phyloP scores from a whole-genome alignment of 176 grass and related monocot genomes.

The Puccinellia tenuiflora region DNA sequence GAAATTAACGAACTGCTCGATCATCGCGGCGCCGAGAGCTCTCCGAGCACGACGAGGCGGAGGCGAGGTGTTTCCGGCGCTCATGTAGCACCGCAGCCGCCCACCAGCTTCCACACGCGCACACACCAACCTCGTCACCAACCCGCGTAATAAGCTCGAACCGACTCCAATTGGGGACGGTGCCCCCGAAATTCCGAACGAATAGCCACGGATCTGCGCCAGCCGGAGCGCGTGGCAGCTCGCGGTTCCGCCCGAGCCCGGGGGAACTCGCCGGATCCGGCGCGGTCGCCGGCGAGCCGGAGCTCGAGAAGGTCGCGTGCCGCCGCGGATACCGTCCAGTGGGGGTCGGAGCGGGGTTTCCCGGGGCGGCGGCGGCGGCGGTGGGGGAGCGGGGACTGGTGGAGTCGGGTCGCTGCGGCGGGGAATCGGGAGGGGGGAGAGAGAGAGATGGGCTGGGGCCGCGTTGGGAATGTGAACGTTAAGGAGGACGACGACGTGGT shows the following conservation, averaged over 20 bases:
- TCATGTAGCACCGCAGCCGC: constrained; percentile 25
- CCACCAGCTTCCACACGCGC: background rate
- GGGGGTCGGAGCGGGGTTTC: background rate
- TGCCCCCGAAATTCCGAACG: background rate
- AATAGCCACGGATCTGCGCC: constrained; percentile 30
- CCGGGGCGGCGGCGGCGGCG: background rate
- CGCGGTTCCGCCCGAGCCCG: background rate
- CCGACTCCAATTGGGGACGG: background rate
- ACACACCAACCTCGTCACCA: background rate
- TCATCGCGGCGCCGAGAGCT: constrained; percentile 52
- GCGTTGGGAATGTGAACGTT: constrained; percentile 46
- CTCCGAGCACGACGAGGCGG: constrained; percentile 1
- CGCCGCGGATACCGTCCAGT: background rate
- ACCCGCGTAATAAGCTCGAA: background rate
- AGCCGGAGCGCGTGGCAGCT: background rate
- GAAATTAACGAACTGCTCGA: constrained; percentile 98
- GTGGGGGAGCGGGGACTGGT: background rate
- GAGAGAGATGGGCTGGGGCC: background rate
- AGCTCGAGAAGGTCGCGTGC: constrained; percentile 23
- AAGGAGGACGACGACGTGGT: background rate
- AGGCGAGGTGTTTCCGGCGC: background rate
- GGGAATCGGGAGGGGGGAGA: background rate
- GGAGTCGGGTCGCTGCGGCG: background rate
- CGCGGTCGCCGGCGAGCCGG: background rate
- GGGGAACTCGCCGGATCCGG: constrained; percentile 5